Evolutionary conservation across 768 basidiomycete species (phyloP), one percentile per base, ranked within the genome.

Genomic region (Clitopilus passeckerianus): DNA sequence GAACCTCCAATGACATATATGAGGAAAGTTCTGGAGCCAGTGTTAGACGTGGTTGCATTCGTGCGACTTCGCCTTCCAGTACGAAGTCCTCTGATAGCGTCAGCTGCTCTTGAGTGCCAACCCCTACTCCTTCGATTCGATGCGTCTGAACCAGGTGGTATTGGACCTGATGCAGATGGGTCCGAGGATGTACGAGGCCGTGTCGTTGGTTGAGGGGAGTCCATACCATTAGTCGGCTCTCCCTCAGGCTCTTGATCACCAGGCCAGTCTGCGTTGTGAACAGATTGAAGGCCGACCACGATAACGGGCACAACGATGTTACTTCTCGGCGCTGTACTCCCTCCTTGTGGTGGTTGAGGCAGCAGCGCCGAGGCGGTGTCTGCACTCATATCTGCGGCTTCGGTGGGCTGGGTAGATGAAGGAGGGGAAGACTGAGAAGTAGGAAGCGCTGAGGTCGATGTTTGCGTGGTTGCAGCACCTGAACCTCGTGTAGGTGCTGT

Each of bases 1-100:
- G 54, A 61, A 85, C 89, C 90, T 55, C 91, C 90, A 68, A 93
- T 91, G 61, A 95, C 93, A 73, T 93, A 95, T 59, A 95, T 93
- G 71, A 94, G 77, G 73, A 94, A 94, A 16, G 91, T 94, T 63
- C 91, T 74, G 50, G 86, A 85, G 6, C 77, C 78, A 52, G 73
- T 68, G 1, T 64, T 62, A 56, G 59, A 61, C 5, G 62, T 34
- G n/a, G 64, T 23, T 6, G 53, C 35, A 5, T 53, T 54, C 54
- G 57, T 57, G 10, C 65, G 62, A 41, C 56, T 62, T 35, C 70
- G 64, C 60, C 74, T 68, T 20, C 46, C 76, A 52, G 79, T 73
- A 24, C 82, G 71, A 63, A 87, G 67, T 65, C 80, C 85, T 53
- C 86, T 77, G 33, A 89, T 68, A 5, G 85, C 83, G 61, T 82